Evolutionary conservation across 2,329 filamentous ascomycete species (phyloP), one percentile per base, ranked within the genome.

Genomic region (Cercospora brassicicola): DNA sequence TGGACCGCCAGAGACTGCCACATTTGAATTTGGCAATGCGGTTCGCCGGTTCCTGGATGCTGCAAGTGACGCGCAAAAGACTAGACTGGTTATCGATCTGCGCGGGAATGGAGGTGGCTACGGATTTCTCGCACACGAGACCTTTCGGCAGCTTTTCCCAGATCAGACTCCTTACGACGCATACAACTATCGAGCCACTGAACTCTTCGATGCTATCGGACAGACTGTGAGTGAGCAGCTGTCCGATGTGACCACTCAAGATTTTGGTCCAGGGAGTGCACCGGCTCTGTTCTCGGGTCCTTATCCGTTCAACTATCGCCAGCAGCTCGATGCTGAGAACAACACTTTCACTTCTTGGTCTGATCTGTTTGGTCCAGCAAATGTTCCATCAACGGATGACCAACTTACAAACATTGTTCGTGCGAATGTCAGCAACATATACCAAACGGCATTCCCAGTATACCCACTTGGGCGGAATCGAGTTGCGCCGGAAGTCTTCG

Each of bases 1-100:
- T 9, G 55, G 63, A 2, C 73, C 74, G 2, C 73, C 74, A 6
- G 72, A 66, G 63, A 71, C 72, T 2, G 73, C 74, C 10, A 72
- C 65, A 63, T 70, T 73, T 2, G 73, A 76, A 4, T 84, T 82
- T 66, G 79, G 81, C 62, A 73, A 78, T 60, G 72, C 77, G 0
- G 77, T 83, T 66, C 74, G 81, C 7, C 67, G 78, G 7, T 84
- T 88, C 71, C 79, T 89, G 15, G 77, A 80, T 0, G 78, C 80
- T 53, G 59, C 59, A 45, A 39, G 31, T 28, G 48, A 82, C 82
- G 11, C 42, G 18, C 61, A 63, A 28, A 63, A 63, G 30, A 86
- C 81, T n/a, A 88, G 86, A 75, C 80, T 91, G 4, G 82, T 91
- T 31, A 85, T 91, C 67, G 90, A 91, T 70, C 74, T 91, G 6